Base-by-base conservation (phyloP, 306 rosid species). In the Dalbergia cochinchinensis region DNA sequence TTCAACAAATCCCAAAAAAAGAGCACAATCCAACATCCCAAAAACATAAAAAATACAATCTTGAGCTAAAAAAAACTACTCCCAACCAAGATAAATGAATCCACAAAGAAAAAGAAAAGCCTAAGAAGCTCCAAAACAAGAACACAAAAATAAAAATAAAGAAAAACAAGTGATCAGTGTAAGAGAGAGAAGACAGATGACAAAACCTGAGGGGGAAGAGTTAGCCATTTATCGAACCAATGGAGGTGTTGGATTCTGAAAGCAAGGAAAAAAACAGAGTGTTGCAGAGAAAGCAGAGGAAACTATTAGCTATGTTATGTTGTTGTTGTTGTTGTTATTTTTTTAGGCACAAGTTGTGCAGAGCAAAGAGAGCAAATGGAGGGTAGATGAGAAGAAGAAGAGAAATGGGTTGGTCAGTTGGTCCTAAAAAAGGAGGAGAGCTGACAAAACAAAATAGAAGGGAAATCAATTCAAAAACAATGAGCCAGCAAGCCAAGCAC, bases 131-230 rank as follows among this genome's bases (percentile, higher is more conserved):
- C 42, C 69, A 57, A 71, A 61, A 15, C 37, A 71, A 45, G 12
- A 60, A 48, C 78, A 68, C 10, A 8, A 48, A 9, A 4, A 50
- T 14, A 20, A 68, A 11, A 41, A 9, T 6, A 51, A 5, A 51
- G 5, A 14, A 55, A 44, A 65, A 60, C 60, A 42, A 0, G 60
- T 5, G 35, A 47, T 69, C 50, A 50, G 67, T 37, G 15, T 48
- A 33, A 78, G 54, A 82, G 73, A 44, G 39, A 72, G 77, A 58
- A 71, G 79, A 83, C 70, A 74, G 65, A 39, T 19, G 67, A 70
- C 42, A 82, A 68, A 78, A 92, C 97, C 97, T 82, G 90, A 81
- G 11, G 79, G 57, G 77, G 83, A 60, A 78, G 78, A 60, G 60
- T 16, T 67, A n/a, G 91, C 92, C 97, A 92, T 92, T 60, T 20